Evolutionary conservation across 1,284 basidiomycete genomes (phyloP), one percentile per base, ranked within the genome.

Genomic region (Meira nashicola): DNA sequence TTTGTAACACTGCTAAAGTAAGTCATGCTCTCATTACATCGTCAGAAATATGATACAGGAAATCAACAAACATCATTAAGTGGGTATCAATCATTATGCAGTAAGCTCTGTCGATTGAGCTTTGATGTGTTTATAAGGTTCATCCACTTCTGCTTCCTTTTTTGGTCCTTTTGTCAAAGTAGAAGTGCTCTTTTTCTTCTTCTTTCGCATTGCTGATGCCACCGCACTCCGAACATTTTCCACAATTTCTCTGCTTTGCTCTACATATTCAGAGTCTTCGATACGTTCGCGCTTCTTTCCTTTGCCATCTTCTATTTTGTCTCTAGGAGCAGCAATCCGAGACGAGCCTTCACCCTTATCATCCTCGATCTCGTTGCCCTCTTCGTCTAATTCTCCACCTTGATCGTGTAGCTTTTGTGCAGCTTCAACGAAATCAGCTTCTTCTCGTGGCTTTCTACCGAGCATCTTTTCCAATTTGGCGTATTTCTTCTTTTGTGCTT

Each of bases 171-270:
- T 55, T 21, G 25, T 28, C 4, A 12, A 5, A 17, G 2, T 48
- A 17, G 12, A 21, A 43, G n/a, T 53, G 50, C 58, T 65, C 54
- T 65, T 67, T 43, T 59, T 62, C 51, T 65, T 67, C 39, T 62
- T 60, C 51, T 68, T 68, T 21, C 54, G 50, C 67, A 70, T 70
- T n/a, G 67, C 90, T 21, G 54, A 83, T 52, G 87, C 84, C 4
- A 98, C 94, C 0, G 94, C 94, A 64, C 83, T 90, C 81, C 90
- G 89, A 23, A 97, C 94, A 67, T 85, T 87, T 65, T 95, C 92
- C 10, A 92, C 90, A 48, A 97, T 86, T 74, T 96, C 92, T 74
- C 86, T 83, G 73, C 88, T 93, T 81, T 96, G 88, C 74, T 96
- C 92, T 39, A 98, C 78, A 74, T 89, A 97, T 79, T 94, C 87